Evolutionary conservation across 176 grass and related monocot species (phyloP).

Genomic region (Zea luxurians): DNA sequence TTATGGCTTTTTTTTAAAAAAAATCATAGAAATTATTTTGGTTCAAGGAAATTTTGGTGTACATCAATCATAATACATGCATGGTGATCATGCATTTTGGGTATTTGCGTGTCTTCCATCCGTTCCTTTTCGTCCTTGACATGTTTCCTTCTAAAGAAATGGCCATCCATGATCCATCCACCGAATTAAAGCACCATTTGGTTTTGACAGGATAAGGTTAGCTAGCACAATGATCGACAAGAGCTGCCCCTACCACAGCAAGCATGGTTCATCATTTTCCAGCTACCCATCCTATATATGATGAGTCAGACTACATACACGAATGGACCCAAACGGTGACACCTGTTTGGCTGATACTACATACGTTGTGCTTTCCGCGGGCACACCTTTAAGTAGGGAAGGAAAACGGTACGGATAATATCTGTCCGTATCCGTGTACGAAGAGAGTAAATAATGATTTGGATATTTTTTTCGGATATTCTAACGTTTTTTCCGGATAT

Average conservation of each 20-base stretch:
- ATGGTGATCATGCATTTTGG: not conserved
- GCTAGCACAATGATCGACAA: not conserved
- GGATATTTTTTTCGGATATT: too few relatives aligned
- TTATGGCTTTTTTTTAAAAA: too few relatives aligned
- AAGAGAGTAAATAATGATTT: too few relatives aligned
- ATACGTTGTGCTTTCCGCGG: not conserved
- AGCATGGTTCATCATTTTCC: not conserved
- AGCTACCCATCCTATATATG: not conserved
- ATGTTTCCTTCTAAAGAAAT: not conserved
- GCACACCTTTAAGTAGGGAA: too few relatives aligned
- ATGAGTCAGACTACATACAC: constrained; percentile 5
- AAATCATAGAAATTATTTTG: too few relatives aligned
- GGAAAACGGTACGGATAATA: too few relatives aligned
- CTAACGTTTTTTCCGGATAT: too few relatives aligned
- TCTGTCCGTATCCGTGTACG: too few relatives aligned
- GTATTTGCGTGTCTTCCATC: not conserved
- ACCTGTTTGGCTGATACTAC: constrained; percentile 8
- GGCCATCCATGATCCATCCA: not conserved
- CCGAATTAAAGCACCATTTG: not conserved
- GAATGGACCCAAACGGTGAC: not conserved
- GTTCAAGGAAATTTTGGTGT: too few relatives aligned
- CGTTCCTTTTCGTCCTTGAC: not conserved
- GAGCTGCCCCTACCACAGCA: not conserved
- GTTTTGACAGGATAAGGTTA: not conserved
- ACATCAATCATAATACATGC: not conserved